Evolutionary conservation across 768 basidiomycete species (phyloP), one percentile per base, ranked within the genome.

Genomic region (Tephrocybe rancida): DNA sequence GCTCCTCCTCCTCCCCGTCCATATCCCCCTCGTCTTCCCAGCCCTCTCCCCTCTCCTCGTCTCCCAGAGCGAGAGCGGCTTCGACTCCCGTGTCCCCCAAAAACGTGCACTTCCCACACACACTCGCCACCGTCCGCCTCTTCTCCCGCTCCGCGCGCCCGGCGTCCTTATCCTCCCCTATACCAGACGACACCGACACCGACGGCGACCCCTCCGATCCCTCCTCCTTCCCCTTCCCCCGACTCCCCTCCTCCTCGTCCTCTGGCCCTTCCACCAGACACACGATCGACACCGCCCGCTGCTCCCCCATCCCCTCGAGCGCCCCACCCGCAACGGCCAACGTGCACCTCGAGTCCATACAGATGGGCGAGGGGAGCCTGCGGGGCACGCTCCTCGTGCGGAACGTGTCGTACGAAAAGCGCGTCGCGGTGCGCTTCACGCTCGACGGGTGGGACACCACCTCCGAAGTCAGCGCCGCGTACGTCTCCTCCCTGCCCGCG

Each of bases 391-490:
- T 97, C 51, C 80, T 92, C 44, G 92, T 94, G 18, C 83, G 87
- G 58, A 98, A 98, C 67, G 59, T 97, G 48, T 75, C 90, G 0
- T 98, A 90, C 56, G 86, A 90, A 67, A 98, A 98, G 71, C 77
- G 81, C 47, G 87, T 98, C 44, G 85, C 82, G 0, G 79, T 97
- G 1, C 77, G 95, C 0, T 98, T 95, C 68, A 98, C 96, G 1
- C 76, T 96, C 43, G 96, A 98, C 68, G 85, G 89, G 43, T 98
- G 96, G 96, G 84, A 88, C 57, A 98, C 95, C 2, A 90, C 91
- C 0, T 88, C 85, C 39, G 96, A 98, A 67, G 93, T 97, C 26
- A 56, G 69, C 38, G 87, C 79, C n/a, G 69, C 63, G 41, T 70
- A 86, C 56, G 62, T 71, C 32, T 68, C 68, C 18, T 78, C 77